Evolutionary conservation across 768 basidiomycete species (phyloP).

Genomic region (Saitozyma sp.): DNA sequence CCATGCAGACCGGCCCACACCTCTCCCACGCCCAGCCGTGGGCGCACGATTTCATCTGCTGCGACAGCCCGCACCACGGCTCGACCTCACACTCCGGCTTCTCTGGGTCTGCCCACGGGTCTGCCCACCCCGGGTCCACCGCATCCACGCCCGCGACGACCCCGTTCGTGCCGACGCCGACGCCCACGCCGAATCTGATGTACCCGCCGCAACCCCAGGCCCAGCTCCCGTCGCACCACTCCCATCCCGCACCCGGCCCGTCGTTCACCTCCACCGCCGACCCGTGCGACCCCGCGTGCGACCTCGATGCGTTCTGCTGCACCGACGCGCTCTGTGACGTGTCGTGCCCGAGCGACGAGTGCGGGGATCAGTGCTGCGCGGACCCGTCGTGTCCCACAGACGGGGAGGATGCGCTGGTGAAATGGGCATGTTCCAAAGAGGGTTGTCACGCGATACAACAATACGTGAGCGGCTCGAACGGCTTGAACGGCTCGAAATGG

Average conservation of each 20-base stretch:
- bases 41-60: constrained; percentile 42
- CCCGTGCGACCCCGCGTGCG: neutral
- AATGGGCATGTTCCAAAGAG: constrained; percentile 44
- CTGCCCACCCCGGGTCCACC: constrained; percentile 3
- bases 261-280: neutral
- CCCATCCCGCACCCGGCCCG: neutral
- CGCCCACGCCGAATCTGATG: constrained; percentile 1
- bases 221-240: neutral
- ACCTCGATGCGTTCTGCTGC: neutral
- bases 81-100: constrained; percentile 21
- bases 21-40: constrained; percentile 34
- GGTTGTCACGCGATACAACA: constrained; percentile 44
- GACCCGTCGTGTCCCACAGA: constrained; percentile 18
- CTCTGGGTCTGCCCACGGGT: neutral
- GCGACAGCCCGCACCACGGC: constrained; percentile 36
- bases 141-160: neutral
- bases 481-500: too few species aligned
- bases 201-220: neutral
- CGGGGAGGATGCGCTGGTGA: constrained; percentile 25
- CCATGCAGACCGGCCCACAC: constrained; percentile 10
- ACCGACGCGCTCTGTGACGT: neutral
- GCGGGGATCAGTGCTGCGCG: constrained; percentile 20
- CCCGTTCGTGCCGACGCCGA: constrained; percentile 4
- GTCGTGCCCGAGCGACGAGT: constrained; percentile 11
- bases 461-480: constrained; percentile 24